phyloP scores from a whole-genome alignment of 257 asterid genomes.

The Nicotiana sylvestris region DNA sequence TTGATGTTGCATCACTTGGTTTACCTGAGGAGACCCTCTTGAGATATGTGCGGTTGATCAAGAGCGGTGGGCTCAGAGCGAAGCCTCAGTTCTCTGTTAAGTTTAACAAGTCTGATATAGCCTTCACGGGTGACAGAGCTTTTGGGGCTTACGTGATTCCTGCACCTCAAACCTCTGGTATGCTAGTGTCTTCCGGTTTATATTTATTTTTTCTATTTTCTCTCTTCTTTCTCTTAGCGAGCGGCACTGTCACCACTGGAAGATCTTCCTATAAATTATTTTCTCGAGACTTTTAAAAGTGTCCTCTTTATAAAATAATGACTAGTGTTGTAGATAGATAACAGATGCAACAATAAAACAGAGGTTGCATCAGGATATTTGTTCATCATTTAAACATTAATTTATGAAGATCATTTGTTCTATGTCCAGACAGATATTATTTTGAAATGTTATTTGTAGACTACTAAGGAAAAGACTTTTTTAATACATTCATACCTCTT shows the following conservation, averaged over 20 bases:
- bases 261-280: not conserved
- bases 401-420: not conserved
- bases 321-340: not conserved
- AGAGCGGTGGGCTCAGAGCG: constrained; percentile 76
- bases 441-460: not conserved
- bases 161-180: constrained; percentile 61
- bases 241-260: not conserved
- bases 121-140: constrained; percentile 49
- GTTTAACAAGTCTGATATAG: constrained; percentile 75
- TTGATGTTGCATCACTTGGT: constrained; percentile 70
- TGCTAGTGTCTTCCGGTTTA: constrained; percentile 10
- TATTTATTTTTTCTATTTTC: not conserved
- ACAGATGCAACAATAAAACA: not conserved
- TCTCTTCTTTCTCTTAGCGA: not conserved
- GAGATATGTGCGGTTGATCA: constrained; percentile 86
- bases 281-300: not conserved
- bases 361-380: not conserved
- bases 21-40: constrained; percentile 78
- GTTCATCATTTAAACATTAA: not conserved
- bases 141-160: constrained; percentile 80
- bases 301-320: not conserved
- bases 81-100: constrained; percentile 81
- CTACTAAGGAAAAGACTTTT: not conserved
- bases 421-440: not conserved
- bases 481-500: not conserved